Percentiles rank a stretch among this genome's conserved stretches.
Conservation (phyloP, 73 alveolate genomes). For the Diophrys sp. region DNA sequence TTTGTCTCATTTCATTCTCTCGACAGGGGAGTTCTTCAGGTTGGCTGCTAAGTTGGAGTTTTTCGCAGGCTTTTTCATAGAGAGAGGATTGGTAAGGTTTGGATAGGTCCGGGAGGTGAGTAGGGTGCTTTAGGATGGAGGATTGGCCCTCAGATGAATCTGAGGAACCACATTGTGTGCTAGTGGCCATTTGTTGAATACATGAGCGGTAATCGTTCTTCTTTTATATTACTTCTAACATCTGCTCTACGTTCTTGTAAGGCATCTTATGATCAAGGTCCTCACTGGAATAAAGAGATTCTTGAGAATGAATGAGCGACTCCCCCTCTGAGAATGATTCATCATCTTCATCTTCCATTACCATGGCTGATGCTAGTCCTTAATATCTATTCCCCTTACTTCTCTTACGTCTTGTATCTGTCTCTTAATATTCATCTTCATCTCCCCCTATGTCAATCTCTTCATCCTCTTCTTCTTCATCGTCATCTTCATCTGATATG, state of each 20-base stretch:
- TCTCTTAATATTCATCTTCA: not conserved
- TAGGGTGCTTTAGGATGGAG: not conserved
- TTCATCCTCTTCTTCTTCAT: not conserved
- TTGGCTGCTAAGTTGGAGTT: conserved; percentile 31
- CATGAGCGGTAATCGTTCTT: not conserved
- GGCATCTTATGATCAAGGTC: not conserved
- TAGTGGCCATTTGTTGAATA: too few relatives aligned
- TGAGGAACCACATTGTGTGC: not conserved
- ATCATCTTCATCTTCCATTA: not conserved
- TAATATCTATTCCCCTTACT: not conserved
- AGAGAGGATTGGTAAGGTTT: too few relatives aligned
- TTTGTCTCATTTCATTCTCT: conserved; percentile 70
- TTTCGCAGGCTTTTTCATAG: conserved; percentile 43
- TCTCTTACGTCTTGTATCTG: not conserved
- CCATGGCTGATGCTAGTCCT: not conserved
- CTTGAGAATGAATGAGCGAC: not conserved
- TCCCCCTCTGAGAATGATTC: not conserved
- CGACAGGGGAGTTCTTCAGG: conserved; percentile 80
- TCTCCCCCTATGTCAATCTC: not conserved
- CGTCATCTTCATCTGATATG: not conserved
- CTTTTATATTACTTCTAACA: not conserved
- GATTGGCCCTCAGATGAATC: not conserved
- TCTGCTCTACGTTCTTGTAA: not conserved
- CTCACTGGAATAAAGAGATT: not conserved
- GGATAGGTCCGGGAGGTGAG: not conserved